Base-by-base conservation (phyloP, 352 stramenopile species). In the Phytophthora sp. region DNA sequence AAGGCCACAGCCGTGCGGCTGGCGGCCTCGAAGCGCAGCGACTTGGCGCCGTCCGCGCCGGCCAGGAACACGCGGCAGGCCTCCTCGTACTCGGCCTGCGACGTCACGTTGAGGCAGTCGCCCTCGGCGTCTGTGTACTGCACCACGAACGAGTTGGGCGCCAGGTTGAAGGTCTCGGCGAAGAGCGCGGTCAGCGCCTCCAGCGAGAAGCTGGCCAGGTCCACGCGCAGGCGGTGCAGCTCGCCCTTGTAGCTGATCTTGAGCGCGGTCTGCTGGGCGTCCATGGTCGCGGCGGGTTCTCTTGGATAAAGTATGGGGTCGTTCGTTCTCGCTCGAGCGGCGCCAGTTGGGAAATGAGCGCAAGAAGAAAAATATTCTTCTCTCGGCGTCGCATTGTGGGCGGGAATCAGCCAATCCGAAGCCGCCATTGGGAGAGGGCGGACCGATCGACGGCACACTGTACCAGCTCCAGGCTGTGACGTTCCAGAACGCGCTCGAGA, bases 241-340 rank as follows among this genome's bases (percentile, higher is more conserved):
- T 95, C 87, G 48, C 87, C 84, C 63, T 90, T 91, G 83, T 87
- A 77, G 59, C 68, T 81, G 54, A 95, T 76, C 79, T 95, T 95
- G 20, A 95, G 64, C 6, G 84, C 76, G 39, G 79, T 88, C 50
- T 87, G 72, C 66, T 76, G 66, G 30, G 63, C 24, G 61, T 72
- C 72, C 81, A 89, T 86, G 39, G 1, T 71, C 31, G 28, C 59
- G 28, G 17, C 76, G 13, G 21, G 17, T 46, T 41, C 35, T 50
- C 34, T 4, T 37, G 1, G 57, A 26, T 5, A 13, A 28, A 35
- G 31, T 41, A 60, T 20, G 10, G 42, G n/a, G 12, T 45, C 35
- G 4, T 41, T 48, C 28, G 37, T 32, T 34, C 28, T 68, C 61
- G 48, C 20, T 66, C 39, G 24, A 12, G n/a, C n/a, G n/a, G n/a